Percentiles rank a stretch among this genome's conserved stretches.
These are phyloP conservation scores for Skeletonema costatum DNA, from an alignment of 108 stramenopile genomes.

Conservation along the genomic window DNA sequence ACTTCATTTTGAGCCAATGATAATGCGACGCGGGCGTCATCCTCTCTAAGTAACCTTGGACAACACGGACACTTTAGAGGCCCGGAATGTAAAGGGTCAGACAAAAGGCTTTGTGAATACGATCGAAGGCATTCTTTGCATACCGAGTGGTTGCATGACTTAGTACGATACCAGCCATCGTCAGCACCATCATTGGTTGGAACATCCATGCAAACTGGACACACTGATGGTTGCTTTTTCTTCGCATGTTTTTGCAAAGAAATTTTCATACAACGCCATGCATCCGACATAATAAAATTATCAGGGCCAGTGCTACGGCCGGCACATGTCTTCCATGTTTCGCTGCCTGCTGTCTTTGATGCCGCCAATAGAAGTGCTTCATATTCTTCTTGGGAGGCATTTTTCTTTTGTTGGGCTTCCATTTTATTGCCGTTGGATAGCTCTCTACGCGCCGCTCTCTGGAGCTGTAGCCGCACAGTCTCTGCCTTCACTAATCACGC, in stretches of 20 bases:
- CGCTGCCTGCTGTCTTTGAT: constrained; percentile 36
- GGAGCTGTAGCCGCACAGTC: too few relatives aligned
- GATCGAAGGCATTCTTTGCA: constrained; percentile 58
- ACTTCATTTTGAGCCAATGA: background rate
- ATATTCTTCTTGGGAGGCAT: constrained; percentile 21
- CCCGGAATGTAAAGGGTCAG: constrained; percentile 58
- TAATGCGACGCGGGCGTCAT: constrained; percentile 66
- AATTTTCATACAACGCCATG: constrained; percentile 25
- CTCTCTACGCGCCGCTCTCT: too few relatives aligned
- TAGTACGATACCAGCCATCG: constrained; percentile 60
- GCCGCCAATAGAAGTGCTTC: constrained; percentile 38
- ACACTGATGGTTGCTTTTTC: constrained; percentile 1
- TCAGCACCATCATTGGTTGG: constrained; percentile 20
- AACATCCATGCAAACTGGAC: constrained; percentile 46
- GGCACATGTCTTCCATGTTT: constrained; percentile 8
- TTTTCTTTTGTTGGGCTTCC: background rate
- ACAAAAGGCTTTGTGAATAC: constrained; percentile 58
- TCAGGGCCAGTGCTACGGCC: constrained; percentile 34
- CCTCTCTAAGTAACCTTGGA: constrained; percentile 46
- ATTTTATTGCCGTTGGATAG: background rate
- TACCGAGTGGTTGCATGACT: constrained; percentile 63
- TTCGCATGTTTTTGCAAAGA: constrained; percentile 29
- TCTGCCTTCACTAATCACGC: too few relatives aligned
- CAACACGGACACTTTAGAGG: constrained; percentile 74
- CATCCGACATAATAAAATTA: constrained; percentile 27